These are phyloP conservation scores for Thelonectria olida DNA, from an alignment of 2,329 filamentous ascomycete genomes.

Conservation along the genomic window DNA sequence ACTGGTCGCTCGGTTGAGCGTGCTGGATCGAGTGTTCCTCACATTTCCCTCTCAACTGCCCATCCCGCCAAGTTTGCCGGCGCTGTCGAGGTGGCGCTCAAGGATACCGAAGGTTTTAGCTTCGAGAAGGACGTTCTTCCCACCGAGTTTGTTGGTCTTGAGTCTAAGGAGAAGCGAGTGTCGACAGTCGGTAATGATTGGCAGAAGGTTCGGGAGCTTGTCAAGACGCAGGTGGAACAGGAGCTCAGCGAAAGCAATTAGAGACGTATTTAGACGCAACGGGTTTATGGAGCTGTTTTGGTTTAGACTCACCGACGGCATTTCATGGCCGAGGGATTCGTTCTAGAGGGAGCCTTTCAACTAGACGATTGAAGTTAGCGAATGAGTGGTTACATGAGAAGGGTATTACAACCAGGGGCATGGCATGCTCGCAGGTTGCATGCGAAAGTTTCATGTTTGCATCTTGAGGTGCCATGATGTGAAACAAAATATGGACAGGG, in stretches of 20 bases:
- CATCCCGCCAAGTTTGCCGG: conserved; percentile 95
- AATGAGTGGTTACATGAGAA: neutral
- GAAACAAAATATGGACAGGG: neutral
- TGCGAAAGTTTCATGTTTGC: neutral
- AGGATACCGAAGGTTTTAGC: conserved; percentile 75
- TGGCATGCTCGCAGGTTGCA: neutral
- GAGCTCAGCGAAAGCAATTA: conserved; percentile 3
- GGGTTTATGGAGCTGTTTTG: neutral
- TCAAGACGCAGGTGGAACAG: conserved; percentile 3
- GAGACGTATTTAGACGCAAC: neutral
- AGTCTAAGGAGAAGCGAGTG: conserved; percentile 78
- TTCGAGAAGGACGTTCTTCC: conserved; percentile 82
- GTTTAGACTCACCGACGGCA: neutral
- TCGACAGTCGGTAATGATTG: conserved; percentile 75
- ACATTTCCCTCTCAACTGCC: conserved; percentile 90
- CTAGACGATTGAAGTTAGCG: neutral
- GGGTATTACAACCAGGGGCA: neutral
- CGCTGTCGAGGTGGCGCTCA: conserved; percentile 83
- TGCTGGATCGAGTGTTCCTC: conserved; percentile 61
- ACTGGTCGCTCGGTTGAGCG: conserved; percentile 73
- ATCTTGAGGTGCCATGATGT: neutral
- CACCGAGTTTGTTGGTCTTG: conserved; percentile 81
- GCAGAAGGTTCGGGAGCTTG: conserved; percentile 72
- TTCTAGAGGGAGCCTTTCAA: neutral
- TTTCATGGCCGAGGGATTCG: neutral